phyloP scores from a whole-genome alignment of 1,139 yeast genomes.

The Taiozyma onychis region DNA sequence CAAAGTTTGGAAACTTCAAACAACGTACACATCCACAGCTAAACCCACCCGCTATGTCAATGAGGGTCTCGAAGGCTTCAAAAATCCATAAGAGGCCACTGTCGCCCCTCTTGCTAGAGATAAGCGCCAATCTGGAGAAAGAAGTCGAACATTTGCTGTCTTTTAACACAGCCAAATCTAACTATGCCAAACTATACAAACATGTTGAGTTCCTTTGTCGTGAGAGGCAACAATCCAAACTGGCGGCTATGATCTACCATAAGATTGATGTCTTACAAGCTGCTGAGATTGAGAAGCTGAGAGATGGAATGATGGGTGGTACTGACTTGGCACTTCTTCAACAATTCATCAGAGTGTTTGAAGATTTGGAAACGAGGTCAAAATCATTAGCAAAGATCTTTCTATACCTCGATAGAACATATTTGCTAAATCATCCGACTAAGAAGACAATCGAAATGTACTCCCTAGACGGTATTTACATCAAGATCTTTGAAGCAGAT shows the following conservation, averaged over 20 bases:
- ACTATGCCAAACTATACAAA: conserved; percentile 27
- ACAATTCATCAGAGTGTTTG: conserved; percentile 9
- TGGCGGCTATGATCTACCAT: conserved; percentile 20
- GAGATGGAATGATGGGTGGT: background rate
- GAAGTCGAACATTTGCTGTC: conserved; percentile 4
- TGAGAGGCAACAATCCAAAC: conserved; percentile 24
- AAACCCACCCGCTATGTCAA: background rate
- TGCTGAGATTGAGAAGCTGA: background rate
- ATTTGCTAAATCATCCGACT: conserved; percentile 25
- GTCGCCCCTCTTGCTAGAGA: conserved; percentile 2
- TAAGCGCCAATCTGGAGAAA: conserved; percentile 4
- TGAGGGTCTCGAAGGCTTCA: background rate
- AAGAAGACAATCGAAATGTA: conserved; percentile 22
- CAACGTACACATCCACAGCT: background rate
- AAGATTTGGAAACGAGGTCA: conserved; percentile 8
- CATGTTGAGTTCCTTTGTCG: conserved; percentile 33
- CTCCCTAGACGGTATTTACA: background rate
- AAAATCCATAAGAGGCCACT: background rate
- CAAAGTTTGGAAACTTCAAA: background rate
- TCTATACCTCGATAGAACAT: conserved; percentile 32
- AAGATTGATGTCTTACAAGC: conserved; percentile 5
- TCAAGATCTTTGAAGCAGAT: background rate
- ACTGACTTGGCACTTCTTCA: background rate
- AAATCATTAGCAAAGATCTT: conserved; percentile 19
- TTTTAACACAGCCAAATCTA: conserved; percentile 1